Percentiles rank a stretch among this genome's conserved stretches.
Evolutionary conservation across 1,284 basidiomycete species (phyloP).

Genomic region (Ganoderma lucidum): DNA sequence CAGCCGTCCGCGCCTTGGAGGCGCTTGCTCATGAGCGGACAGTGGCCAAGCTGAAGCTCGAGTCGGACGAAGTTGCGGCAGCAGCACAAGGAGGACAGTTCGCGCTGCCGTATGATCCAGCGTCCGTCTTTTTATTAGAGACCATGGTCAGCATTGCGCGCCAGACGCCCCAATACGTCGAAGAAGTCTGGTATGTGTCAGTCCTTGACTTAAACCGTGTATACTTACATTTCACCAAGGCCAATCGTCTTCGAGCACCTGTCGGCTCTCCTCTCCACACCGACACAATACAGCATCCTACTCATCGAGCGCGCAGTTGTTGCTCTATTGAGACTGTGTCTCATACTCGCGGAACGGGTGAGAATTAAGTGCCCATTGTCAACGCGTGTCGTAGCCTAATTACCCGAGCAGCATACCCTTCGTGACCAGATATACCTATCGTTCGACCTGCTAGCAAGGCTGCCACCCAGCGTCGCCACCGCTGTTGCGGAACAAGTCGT

Average conservation of each 20-base stretch:
- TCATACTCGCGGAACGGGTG: slow-evolving; percentile 82
- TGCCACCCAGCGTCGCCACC: slow-evolving; percentile 82
- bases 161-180: slow-evolving; percentile 79
- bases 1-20: slow-evolving; percentile 88
- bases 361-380: slow-evolving; percentile 31
- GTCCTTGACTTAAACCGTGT: background rate
- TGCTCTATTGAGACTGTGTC: slow-evolving; percentile 83
- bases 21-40: slow-evolving; percentile 89
- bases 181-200: slow-evolving; percentile 81
- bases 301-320: slow-evolving; percentile 97
- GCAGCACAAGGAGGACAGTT: slow-evolving; percentile 49
- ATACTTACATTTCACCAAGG: slow-evolving; percentile 53
- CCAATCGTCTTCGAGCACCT: slow-evolving; percentile 93
- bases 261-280: slow-evolving; percentile 79
- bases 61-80: slow-evolving; percentile 62
- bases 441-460: slow-evolving; percentile 86
- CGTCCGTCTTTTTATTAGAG: slow-evolving; percentile 93
- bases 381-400: slow-evolving; percentile 2
- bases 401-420: slow-evolving; percentile 43
- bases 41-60: slow-evolving; percentile 76
- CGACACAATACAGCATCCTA: slow-evolving; percentile 86
- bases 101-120: slow-evolving; percentile 90
- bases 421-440: slow-evolving; percentile 95
- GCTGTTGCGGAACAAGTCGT: slow-evolving; percentile 93
- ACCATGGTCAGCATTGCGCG: slow-evolving; percentile 90